These are phyloP conservation scores for Sicyos baderoa DNA, from an alignment of 306 rosid species.

Conservation along the genomic window DNA sequence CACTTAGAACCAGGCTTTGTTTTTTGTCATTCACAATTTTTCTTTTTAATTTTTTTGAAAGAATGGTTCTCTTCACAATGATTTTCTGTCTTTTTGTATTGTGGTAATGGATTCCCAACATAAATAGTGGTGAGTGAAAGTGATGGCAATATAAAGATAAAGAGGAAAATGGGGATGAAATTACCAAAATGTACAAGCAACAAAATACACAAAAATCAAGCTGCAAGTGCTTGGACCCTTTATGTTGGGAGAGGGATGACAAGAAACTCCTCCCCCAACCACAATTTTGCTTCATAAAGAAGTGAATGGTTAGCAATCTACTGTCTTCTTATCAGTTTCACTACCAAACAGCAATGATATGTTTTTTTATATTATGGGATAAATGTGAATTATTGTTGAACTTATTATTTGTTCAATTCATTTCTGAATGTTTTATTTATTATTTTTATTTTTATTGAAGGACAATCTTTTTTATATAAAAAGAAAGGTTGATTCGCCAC, in stretches of 20 bases:
- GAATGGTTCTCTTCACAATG: constrained; percentile 9
- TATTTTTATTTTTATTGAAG: too few relatives aligned
- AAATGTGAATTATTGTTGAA: neutral
- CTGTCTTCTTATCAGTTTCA: neutral
- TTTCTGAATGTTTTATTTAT: neutral
- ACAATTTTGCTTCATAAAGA: constrained; percentile 5
- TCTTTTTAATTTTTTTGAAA: neutral
- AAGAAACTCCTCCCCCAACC: constrained; percentile 13
- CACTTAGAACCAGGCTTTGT: neutral
- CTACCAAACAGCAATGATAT: constrained; percentile 13
- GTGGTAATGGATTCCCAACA: constrained; percentile 14
- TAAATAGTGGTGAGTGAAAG: constrained; percentile 2
- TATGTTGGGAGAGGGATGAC: neutral
- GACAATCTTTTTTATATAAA: too few relatives aligned
- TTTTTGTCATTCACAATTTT: constrained; percentile 4
- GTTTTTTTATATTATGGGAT: neutral
- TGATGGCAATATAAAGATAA: constrained; percentile 3
- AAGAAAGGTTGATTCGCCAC: too few relatives aligned
- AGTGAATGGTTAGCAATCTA: neutral
- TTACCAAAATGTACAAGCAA: constrained; percentile 1
- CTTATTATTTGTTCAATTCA: neutral
- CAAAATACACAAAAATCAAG: neutral
- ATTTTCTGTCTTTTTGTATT: constrained; percentile 21
- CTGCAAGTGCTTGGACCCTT: constrained; percentile 15
- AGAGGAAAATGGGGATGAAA: neutral